Percentiles rank a stretch among this genome's conserved stretches.
phyloP scores from a whole-genome alignment of 768 basidiomycete genomes.

The Melanogaster broomeanus region DNA sequence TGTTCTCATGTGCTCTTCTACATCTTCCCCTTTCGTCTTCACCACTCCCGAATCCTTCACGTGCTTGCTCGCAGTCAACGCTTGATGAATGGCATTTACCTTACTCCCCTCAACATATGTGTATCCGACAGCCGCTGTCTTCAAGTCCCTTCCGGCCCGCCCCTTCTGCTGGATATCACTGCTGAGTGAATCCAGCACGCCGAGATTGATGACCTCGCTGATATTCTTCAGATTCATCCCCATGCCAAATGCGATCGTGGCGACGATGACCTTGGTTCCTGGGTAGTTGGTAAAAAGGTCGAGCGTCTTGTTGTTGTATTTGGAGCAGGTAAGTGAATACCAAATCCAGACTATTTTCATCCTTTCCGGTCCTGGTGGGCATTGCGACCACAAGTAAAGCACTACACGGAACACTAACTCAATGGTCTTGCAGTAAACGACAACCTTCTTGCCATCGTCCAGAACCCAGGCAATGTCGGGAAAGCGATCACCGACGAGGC shows the following conservation, averaged over 20 bases:
- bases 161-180: slow-evolving; percentile 10
- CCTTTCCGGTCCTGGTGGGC: slow-evolving; percentile 1
- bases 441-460: slow-evolving; percentile 1
- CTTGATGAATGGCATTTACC: background rate
- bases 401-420: slow-evolving; percentile 7
- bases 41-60: slow-evolving; percentile 3
- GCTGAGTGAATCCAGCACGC: slow-evolving; percentile 2
- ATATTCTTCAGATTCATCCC: slow-evolving; percentile 11
- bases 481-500: background rate
- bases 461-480: slow-evolving; percentile 1
- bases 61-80: background rate
- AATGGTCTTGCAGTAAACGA: slow-evolving; percentile 16
- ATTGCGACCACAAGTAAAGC: slow-evolving; percentile 5
- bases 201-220: slow-evolving; percentile 5
- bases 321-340: slow-evolving; percentile 6
- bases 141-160: slow-evolving; percentile 3
- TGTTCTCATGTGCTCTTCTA: background rate
- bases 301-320: slow-evolving; percentile 12
- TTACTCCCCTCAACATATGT: slow-evolving; percentile 4
- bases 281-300: slow-evolving; percentile 6
- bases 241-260: slow-evolving; percentile 13
- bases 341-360: slow-evolving; percentile 8
- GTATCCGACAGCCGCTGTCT: slow-evolving; percentile 2
- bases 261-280: slow-evolving; percentile 6
- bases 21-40: background rate